Percentiles rank a stretch among this genome's conserved stretches.
Conservation (phyloP, 2,329 filamentous ascomycete genomes). For the Aschersonia sp. region DNA sequence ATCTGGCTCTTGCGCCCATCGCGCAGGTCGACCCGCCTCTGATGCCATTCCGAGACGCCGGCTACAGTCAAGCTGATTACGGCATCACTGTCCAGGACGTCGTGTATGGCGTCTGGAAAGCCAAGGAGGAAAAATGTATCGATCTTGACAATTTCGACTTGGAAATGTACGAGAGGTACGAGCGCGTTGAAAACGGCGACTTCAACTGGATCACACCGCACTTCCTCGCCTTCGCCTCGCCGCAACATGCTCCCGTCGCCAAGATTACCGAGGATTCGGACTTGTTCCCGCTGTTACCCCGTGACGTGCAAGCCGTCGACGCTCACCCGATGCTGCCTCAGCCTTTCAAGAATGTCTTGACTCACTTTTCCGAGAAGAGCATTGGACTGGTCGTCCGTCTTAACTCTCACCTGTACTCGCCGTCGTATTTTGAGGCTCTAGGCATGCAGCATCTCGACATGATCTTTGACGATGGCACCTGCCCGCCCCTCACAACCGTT, state of each 20-base stretch:
- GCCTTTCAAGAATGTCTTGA: slow-evolving; percentile 91
- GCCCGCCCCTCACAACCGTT: slow-evolving; percentile 76
- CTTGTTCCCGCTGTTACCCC: slow-evolving; percentile 59
- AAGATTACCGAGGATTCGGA: slow-evolving; percentile 61
- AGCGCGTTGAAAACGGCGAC: slow-evolving; percentile 94
- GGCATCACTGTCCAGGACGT: slow-evolving; percentile 92
- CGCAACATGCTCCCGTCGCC: slow-evolving; percentile 64
- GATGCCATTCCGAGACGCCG: slow-evolving; percentile 97
- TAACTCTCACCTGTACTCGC: slow-evolving; percentile 91
- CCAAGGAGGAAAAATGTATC: slow-evolving; percentile 88
- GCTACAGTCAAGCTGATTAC: slow-evolving; percentile 97
- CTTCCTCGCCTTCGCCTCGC: slow-evolving; percentile 93
- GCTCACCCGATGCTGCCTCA: slow-evolving; percentile 56
- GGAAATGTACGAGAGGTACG: slow-evolving; percentile 91
- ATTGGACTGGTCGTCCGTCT: slow-evolving; percentile 88
- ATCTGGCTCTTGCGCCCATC: slow-evolving; percentile 87
- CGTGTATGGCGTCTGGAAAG: slow-evolving; percentile 97
- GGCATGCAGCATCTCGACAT: slow-evolving; percentile 95
- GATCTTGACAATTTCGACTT: slow-evolving; percentile 88
- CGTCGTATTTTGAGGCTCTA: slow-evolving; percentile 90
- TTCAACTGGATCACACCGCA: slow-evolving; percentile 98
- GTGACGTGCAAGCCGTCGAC: slow-evolving; percentile 58
- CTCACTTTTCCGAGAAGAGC: slow-evolving; percentile 75
- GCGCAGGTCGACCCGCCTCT: slow-evolving; percentile 91
- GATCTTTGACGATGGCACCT: slow-evolving; percentile 98